These are phyloP conservation scores for Dujonia santamariae DNA, from an alignment of 1,139 yeast species.

Conservation along the genomic window DNA sequence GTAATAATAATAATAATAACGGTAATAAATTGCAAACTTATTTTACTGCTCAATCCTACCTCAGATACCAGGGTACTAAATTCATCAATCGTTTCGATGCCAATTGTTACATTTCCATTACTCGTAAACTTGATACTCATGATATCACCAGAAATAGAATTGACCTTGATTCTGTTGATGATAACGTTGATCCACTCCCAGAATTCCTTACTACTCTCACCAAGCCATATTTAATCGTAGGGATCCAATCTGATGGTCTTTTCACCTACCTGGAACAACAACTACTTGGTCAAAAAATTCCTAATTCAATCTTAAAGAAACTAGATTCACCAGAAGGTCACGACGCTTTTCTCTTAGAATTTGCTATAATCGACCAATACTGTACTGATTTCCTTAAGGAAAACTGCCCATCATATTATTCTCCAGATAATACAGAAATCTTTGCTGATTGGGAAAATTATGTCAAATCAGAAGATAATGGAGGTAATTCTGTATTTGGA, in stretches of 20 bases:
- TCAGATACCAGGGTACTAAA: slow-evolving; percentile 90
- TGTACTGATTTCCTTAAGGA: slow-evolving; percentile 62
- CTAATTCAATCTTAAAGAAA: slow-evolving; percentile 62
- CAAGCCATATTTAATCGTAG: slow-evolving; percentile 81
- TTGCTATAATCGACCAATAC: slow-evolving; percentile 71
- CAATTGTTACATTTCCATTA: slow-evolving; percentile 89
- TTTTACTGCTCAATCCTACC: slow-evolving; percentile 92
- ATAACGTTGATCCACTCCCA: slow-evolving; percentile 40
- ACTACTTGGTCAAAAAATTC: slow-evolving; percentile 70
- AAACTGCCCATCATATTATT: slow-evolving; percentile 56
- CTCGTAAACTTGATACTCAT: slow-evolving; percentile 91
- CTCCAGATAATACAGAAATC: slow-evolving; percentile 44
- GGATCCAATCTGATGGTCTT: slow-evolving; percentile 88
- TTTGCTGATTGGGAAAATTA: slow-evolving; percentile 52
- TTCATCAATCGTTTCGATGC: slow-evolving; percentile 91
- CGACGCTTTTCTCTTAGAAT: slow-evolving; percentile 91
- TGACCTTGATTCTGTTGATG: slow-evolving; percentile 19
- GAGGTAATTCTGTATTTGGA: slow-evolving; percentile 81
- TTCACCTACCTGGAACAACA: slow-evolving; percentile 93
- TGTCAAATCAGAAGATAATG: slow-evolving; percentile 36
- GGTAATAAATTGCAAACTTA: slow-evolving; percentile 69
- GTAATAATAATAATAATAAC: slow-evolving; percentile 10
- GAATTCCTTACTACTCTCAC: slow-evolving; percentile 46
- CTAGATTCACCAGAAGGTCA: slow-evolving; percentile 97
- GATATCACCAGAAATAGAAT: slow-evolving; percentile 83